Evolutionary conservation across 1,284 basidiomycete genomes (phyloP), one percentile per base, ranked within the genome.

Genomic region (Rhodofomes roseus): DNA sequence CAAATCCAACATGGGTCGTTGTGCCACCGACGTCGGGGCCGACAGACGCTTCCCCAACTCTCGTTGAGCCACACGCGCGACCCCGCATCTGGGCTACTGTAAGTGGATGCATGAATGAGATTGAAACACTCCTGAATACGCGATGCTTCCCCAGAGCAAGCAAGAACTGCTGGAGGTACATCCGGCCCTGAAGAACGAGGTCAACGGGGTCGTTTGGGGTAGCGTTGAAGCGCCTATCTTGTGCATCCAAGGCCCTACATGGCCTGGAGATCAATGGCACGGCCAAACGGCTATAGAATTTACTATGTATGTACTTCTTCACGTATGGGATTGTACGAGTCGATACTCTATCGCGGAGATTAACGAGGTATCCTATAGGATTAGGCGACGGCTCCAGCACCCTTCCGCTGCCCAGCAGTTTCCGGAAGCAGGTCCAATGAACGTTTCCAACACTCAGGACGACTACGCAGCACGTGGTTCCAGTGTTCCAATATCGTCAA

Each of bases 161-260:
- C 46, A 63, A 16, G 67, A 67, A 20, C 58, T 68, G 0, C 53
- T 37, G 43, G 48, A 59, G 23, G 39, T 63, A 3, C 22, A 67
- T 1, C 65, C 67, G 2, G 63, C 63, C 18, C 41, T 63, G 5
- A 46, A 52, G 8, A 53, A 46, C 18, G 39, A 50, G 2, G 29
- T 56, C 20, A 54, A 63, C 40, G 59, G 61, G 16, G 43, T 68
- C 40, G 56, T 62, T 6, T 63, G 57, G 36, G 55, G 55, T 8
- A 54, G 31, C 31, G 55, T 55, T 1, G 58, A 62, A 51, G 63
- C 64, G 1, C 67, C 65, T 6, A 34, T 64, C 7, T 23, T 68
- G 18, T 63, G 66, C 56, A 25, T 68, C 25, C 63, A 65, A 25
- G 63, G 62, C 0, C 18, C 23, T 0, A 37, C 55, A 11, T 65